Evolutionary conservation across 176 grass and related monocot genomes (phyloP), one percentile per base, ranked within the genome.

Genomic region (Avena atlantica): DNA sequence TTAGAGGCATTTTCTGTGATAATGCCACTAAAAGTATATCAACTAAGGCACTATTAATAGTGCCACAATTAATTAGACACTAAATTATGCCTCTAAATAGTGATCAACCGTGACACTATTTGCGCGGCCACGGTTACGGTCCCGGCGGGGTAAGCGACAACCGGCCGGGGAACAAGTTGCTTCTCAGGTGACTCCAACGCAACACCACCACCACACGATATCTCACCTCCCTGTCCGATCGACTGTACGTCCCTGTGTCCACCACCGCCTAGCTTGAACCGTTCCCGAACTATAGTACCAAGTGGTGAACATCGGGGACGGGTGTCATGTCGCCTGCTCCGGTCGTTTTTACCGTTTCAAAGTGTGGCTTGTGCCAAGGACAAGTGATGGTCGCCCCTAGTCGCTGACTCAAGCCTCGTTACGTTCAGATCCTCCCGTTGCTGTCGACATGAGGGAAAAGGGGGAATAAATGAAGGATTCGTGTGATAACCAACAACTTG

Each of bases 341-440:
- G 23, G 34, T 37, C 20, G 83, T 55, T 65, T 64, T 51, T 77
- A 89, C 88, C 88, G 58, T 57, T 89, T 86, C 83, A 86, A 89
- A 89, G 83, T 86, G 70, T 47, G 3, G 37, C 55, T 8, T 63
- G 71, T 12, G 56, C 48, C 48, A 2, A 50, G 48, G 10, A 50
- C 9, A 55, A 55, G 52, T 6, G 52, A 17, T 17, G 52, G 3
- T 12, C 27, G 27, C 27, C 27, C 27, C 27, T 29, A 29, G 27
- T 29, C n/a, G 9, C 58, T 61, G n/a, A 23, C 58, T 58, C 55
- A 2, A 58, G 40, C 40, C 40, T 29, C 27, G 27, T 29, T 29
- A 29, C 27, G 27, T 29, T 29, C 27, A 29, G 27, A 29, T 29
- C 27, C 27, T 29, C 27, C 27, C 27, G 27, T 29, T 29, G 27